Percentiles rank a stretch among this genome's conserved stretches.
phyloP scores from a whole-genome alignment of 345 rosid species.

The Lepidium sativum region DNA sequence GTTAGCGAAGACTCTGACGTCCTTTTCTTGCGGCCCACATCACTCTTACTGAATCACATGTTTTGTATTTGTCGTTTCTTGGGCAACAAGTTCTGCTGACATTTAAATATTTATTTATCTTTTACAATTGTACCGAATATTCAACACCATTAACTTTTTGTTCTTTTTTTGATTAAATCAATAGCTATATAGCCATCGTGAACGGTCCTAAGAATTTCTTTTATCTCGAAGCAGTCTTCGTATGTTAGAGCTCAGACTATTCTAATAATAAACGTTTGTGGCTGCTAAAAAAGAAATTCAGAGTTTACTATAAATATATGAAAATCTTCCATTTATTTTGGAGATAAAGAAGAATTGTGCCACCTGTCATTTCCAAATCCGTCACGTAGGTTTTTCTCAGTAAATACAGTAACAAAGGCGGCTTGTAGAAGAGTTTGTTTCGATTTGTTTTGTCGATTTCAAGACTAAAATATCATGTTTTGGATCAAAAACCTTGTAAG shows the following conservation, averaged over 20 bases:
- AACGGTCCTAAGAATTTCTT: neutral
- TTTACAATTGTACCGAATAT: neutral
- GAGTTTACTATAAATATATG: neutral
- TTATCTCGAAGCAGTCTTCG: neutral
- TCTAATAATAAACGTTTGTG: neutral
- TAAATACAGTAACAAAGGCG: neutral
- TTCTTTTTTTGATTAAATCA: neutral
- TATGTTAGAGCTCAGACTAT: neutral
- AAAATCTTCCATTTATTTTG: neutral
- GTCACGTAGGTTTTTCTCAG: conserved; percentile 16
- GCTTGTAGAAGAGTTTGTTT: neutral
- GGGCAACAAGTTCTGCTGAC: conserved; percentile 17
- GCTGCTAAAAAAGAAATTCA: neutral
- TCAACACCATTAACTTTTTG: conserved; percentile 18
- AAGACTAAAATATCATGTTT: conserved; percentile 40
- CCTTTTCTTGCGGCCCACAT: conserved; percentile 26
- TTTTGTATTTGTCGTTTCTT: conserved; percentile 15
- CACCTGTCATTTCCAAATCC: conserved; percentile 16
- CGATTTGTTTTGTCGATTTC: neutral
- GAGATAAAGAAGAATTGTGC: conserved; percentile 9
- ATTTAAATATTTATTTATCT: neutral
- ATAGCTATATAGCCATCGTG: conserved; percentile 13
- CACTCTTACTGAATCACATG: conserved; percentile 20
- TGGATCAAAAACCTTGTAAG: conserved; percentile 35
- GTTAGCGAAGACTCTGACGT: neutral